phyloP scores from a whole-genome alignment of 225 moss, liverwort and hornwort genomes.

The Neckera pumila region DNA sequence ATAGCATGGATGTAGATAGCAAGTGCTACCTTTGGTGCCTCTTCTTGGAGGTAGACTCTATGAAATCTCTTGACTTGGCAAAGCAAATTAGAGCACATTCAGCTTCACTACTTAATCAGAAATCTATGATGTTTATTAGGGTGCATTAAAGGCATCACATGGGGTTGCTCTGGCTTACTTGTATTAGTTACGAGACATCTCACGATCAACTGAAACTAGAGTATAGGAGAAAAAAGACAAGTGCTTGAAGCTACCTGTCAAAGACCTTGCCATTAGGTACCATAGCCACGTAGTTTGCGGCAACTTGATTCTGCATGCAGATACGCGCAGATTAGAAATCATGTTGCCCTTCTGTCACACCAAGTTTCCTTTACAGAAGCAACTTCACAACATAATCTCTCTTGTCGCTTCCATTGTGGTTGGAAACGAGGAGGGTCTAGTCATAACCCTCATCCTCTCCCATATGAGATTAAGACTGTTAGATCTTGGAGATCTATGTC shows the following conservation, averaged over 20 bases:
- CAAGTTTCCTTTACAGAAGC: neutral
- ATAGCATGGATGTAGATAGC: neutral
- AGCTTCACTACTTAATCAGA: neutral
- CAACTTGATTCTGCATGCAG: conserved; percentile 27
- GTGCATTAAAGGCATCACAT: neutral
- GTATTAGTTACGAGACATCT: neutral
- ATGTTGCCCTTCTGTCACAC: neutral
- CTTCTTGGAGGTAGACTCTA: neutral
- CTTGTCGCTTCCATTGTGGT: neutral
- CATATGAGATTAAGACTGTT: neutral
- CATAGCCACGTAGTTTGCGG: conserved; percentile 70
- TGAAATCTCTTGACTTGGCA: neutral
- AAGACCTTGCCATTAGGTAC: conserved; percentile 60
- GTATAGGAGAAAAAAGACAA: neutral
- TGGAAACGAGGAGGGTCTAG: neutral
- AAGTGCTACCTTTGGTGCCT: neutral
- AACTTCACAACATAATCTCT: neutral
- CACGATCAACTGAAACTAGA: neutral
- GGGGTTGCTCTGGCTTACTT: neutral
- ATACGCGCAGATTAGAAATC: neutral
- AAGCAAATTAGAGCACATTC: neutral
- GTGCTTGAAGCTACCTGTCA: conserved; percentile 41
- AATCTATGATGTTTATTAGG: neutral
- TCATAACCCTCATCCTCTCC: neutral
- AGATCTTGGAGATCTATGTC: neutral